Percentiles rank a stretch among this genome's conserved stretches.
Conservation (phyloP, 495 filamentous ascomycete species). For the Aspergillus cristatus region DNA sequence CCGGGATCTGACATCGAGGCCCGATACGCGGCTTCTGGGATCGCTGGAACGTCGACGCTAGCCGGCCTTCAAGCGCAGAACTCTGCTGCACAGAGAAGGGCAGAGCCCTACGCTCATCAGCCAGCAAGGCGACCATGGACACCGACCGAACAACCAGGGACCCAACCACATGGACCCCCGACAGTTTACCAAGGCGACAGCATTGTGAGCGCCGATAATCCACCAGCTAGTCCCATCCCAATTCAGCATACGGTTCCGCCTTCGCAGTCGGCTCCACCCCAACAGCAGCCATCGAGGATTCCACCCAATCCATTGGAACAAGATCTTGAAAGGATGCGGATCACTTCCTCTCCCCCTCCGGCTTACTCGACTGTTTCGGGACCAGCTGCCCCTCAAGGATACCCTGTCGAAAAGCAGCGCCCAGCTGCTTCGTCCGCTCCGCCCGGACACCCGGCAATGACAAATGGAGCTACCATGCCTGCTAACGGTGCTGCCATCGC, state of each 20-base stretch:
- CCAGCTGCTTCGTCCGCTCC: slow-evolving; percentile 20
- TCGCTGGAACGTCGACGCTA: slow-evolving; percentile 74
- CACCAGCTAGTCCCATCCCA: slow-evolving; percentile 20
- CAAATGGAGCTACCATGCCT: slow-evolving; percentile 22
- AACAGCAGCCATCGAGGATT: slow-evolving; percentile 23
- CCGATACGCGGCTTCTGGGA: slow-evolving; percentile 79
- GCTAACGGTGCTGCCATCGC: slow-evolving; percentile 12
- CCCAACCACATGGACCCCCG: slow-evolving; percentile 83
- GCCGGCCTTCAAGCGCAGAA: slow-evolving; percentile 72
- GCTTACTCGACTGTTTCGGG: slow-evolving; percentile 78
- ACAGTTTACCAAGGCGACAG: slow-evolving; percentile 82
- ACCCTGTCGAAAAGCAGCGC: slow-evolving; percentile 68
- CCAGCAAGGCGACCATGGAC: slow-evolving; percentile 73
- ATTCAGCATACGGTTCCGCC: slow-evolving; percentile 18
- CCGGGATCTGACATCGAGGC: slow-evolving; percentile 78
- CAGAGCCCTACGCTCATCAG: slow-evolving; percentile 60
- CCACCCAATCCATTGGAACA: slow-evolving; percentile 63
- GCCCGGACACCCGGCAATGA: slow-evolving; percentile 19
- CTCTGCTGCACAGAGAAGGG: slow-evolving; percentile 67
- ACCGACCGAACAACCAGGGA: slow-evolving; percentile 83
- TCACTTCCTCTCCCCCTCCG: slow-evolving; percentile 77
- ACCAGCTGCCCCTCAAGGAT: slow-evolving; percentile 43
- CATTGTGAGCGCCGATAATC: slow-evolving; percentile 36
- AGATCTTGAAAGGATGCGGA: slow-evolving; percentile 79
- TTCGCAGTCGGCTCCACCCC: slow-evolving; percentile 18